Evolutionary conservation across 2,329 filamentous ascomycete species (phyloP).

Genomic region (Penicillium palitans): DNA sequence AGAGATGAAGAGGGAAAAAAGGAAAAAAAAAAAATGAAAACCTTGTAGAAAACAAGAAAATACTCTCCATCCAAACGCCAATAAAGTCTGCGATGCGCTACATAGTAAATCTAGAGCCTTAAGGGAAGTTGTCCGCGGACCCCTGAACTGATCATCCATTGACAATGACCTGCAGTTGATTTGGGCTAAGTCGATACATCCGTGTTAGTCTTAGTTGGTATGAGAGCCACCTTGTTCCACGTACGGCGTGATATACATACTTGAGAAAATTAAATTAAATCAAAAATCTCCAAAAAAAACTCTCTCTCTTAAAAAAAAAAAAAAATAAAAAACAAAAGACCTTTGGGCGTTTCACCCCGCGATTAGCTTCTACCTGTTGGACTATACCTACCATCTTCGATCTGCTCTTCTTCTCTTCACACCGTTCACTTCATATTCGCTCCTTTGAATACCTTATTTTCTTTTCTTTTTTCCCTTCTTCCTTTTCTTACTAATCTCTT

Average conservation of each 20-base stretch:
- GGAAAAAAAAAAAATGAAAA: background rate
- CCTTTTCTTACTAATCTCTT: slow-evolving; percentile 19
- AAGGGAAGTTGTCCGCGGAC: slow-evolving; percentile 19
- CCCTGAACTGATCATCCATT: slow-evolving; percentile 26
- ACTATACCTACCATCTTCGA: slow-evolving; percentile 27
- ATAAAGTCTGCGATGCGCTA: background rate
- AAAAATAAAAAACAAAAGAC: slow-evolving; percentile 20
- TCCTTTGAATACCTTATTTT: slow-evolving; percentile 26
- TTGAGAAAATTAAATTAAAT: slow-evolving; percentile 12
- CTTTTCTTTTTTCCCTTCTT: slow-evolving; percentile 10
- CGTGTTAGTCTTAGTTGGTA: slow-evolving; percentile 27
- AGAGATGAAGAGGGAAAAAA: background rate
- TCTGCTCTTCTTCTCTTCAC: slow-evolving; percentile 20
- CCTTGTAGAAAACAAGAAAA: background rate
- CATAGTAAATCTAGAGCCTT: slow-evolving; percentile 1
- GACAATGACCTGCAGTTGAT: slow-evolving; percentile 25
- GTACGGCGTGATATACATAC: slow-evolving; percentile 21
- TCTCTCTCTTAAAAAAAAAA: background rate
- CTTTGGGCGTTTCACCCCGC: slow-evolving; percentile 40
- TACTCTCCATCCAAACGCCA: background rate
- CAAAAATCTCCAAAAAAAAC: slow-evolving; percentile 5
- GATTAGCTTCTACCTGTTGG: slow-evolving; percentile 34
- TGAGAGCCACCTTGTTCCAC: slow-evolving; percentile 30
- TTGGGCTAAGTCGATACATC: slow-evolving; percentile 29
- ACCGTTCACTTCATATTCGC: slow-evolving; percentile 26